These are phyloP conservation scores for Globisporangium sylvaticum DNA, from an alignment of 352 stramenopile genomes.

Conservation along the genomic window DNA sequence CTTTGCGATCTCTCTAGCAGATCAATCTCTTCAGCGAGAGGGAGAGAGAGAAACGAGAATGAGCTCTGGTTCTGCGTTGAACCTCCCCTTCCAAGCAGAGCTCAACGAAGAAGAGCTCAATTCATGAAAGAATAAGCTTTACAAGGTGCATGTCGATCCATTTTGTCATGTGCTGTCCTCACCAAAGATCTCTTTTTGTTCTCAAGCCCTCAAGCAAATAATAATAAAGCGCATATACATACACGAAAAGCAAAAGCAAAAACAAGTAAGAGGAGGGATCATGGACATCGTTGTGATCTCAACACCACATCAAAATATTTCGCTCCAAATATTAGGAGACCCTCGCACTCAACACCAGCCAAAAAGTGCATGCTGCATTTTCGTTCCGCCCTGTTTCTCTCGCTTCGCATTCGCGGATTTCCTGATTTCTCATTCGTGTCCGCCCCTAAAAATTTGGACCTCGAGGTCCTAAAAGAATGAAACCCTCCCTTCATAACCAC, in stretches of 20 bases:
- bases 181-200: not conserved
- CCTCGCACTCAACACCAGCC: not conserved
- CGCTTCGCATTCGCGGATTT: not conserved
- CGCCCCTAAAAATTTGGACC: not conserved
- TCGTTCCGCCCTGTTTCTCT: not conserved
- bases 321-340: not conserved
- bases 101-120: too few species aligned
- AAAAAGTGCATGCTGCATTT: not conserved
- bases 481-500: not conserved
- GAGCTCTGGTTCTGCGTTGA: not conserved
- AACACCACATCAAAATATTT: not conserved
- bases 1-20: not conserved
- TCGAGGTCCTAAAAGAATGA: not conserved
- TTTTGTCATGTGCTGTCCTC: not conserved
- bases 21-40: not conserved
- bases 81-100: not conserved
- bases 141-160: not conserved
- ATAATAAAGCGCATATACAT: not conserved
- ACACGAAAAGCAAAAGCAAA: not conserved
- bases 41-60: not conserved
- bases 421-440: not conserved
- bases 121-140: too few species aligned
- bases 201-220: not conserved
- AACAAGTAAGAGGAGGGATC: too few species aligned
- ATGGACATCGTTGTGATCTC: not conserved